Percentiles rank a stretch among this genome's conserved stretches.
phyloP scores from a whole-genome alignment of 768 basidiomycete species.

The Mycena crocata region DNA sequence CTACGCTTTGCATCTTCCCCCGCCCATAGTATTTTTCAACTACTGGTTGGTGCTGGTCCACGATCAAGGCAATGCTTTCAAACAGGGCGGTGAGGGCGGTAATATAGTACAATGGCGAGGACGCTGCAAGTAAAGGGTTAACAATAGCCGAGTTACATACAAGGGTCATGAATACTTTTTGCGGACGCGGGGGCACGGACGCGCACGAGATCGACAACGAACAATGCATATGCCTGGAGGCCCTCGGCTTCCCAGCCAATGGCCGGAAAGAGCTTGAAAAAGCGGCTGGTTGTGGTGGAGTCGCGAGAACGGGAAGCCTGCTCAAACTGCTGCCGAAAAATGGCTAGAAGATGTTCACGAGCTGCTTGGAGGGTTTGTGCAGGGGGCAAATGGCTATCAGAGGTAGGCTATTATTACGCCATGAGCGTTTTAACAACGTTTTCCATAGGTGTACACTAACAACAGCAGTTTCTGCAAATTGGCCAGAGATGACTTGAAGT shows the following conservation, averaged over 20 bases:
- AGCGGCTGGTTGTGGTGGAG: constrained; percentile 88
- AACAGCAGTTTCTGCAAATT: constrained; percentile 89
- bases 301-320: constrained; percentile 85
- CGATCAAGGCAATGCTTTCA: constrained; percentile 94
- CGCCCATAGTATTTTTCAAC: constrained; percentile 98
- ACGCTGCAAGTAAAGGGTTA: constrained; percentile 62
- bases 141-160: not conserved
- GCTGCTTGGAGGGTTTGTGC: constrained; percentile 82
- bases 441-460: constrained; percentile 58
- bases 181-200: constrained; percentile 81
- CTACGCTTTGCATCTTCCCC: constrained; percentile 87
- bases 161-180: constrained; percentile 69
- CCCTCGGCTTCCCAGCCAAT: constrained; percentile 96
- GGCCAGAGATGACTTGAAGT: constrained; percentile 78
- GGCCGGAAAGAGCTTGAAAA: constrained; percentile 96
- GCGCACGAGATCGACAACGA: constrained; percentile 91
- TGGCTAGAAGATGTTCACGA: constrained; percentile 77
- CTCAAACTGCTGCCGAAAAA: constrained; percentile 86
- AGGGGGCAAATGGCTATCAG: constrained; percentile 89
- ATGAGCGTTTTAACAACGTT: constrained; percentile 22
- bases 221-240: constrained; percentile 90
- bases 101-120: constrained; percentile 93
- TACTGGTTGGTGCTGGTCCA: constrained; percentile 97
- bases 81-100: constrained; percentile 91
- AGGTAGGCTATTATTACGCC: constrained; percentile 76